phyloP scores from a whole-genome alignment of 1,284 basidiomycete species.

The Ceraceosorus bombacis region DNA sequence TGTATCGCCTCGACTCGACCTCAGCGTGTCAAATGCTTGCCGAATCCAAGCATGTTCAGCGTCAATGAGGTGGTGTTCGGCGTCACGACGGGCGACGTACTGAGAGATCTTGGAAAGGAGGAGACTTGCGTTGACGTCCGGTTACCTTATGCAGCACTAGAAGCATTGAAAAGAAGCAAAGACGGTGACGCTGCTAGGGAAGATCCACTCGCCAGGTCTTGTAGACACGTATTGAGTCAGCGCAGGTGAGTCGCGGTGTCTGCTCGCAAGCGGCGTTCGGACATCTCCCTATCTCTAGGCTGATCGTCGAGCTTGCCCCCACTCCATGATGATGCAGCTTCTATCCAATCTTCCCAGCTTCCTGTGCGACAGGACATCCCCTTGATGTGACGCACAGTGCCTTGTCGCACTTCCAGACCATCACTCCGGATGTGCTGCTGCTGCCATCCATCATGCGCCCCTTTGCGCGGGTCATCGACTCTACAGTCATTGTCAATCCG shows the following conservation, averaged over 20 bases:
- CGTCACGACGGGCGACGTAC: slow-evolving; percentile 69
- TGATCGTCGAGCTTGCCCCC: not conserved
- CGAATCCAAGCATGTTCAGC: slow-evolving; percentile 77
- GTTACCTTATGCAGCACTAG: not conserved
- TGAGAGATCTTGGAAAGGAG: slow-evolving; percentile 81
- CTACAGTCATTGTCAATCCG: slow-evolving; percentile 64
- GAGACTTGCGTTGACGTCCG: slow-evolving; percentile 63
- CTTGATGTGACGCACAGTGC: slow-evolving; percentile 37
- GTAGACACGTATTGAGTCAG: slow-evolving; percentile 75
- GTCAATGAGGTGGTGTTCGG: slow-evolving; percentile 77
- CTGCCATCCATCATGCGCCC: slow-evolving; percentile 72
- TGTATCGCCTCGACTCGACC: not conserved
- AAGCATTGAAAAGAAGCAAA: not conserved
- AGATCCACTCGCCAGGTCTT: slow-evolving; percentile 70
- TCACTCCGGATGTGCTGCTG: slow-evolving; percentile 71
- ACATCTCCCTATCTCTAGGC: not conserved
- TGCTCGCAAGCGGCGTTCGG: not conserved
- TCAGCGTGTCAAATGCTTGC: slow-evolving; percentile 67
- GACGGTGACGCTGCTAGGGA: slow-evolving; percentile 50
- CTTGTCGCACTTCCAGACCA: slow-evolving; percentile 26
- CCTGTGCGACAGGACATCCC: slow-evolving; percentile 55
- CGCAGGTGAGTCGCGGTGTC: slow-evolving; percentile 58
- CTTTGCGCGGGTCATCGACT: slow-evolving; percentile 69
- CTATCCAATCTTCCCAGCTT: slow-evolving; percentile 88
- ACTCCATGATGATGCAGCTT: slow-evolving; percentile 56